A percentile compares a stretch with the other conserved stretches of the same genome.
These are phyloP conservation scores for Fusarium staphyleae DNA, from an alignment of 2,329 filamentous ascomycete genomes.

Conservation along the genomic window DNA sequence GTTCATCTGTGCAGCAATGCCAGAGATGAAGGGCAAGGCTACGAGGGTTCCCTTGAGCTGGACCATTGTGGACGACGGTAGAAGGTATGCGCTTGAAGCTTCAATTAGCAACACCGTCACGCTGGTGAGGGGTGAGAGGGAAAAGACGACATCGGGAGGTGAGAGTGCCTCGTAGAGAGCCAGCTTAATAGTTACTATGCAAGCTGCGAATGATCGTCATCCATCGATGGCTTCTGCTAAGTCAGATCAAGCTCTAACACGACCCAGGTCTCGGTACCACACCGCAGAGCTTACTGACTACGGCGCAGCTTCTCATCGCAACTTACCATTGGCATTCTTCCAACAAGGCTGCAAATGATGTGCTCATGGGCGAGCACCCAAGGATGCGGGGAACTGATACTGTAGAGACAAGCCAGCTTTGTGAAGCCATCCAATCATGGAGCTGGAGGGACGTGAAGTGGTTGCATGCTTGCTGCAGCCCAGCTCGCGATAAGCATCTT, in stretches of 20 bases:
- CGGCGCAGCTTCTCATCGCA: slow-evolving; percentile 22
- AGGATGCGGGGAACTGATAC: slow-evolving; percentile 29
- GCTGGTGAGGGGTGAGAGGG: slow-evolving; percentile 16
- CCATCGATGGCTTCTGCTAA: slow-evolving; percentile 14
- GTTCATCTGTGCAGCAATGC: slow-evolving; percentile 43
- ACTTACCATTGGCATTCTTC: slow-evolving; percentile 18
- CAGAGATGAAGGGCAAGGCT: slow-evolving; percentile 32
- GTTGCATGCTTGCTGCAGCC: slow-evolving; percentile 31
- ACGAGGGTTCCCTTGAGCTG: slow-evolving; percentile 16
- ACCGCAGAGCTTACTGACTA: background rate
- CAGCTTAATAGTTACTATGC: slow-evolving; percentile 22
- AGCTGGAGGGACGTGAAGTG: background rate
- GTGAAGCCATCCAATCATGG: slow-evolving; percentile 28
- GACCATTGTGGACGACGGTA: slow-evolving; percentile 29
- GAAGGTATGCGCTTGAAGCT: background rate
- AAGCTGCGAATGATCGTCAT: slow-evolving; percentile 29
- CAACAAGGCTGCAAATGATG: slow-evolving; percentile 29
- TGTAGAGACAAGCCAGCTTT: slow-evolving; percentile 14
- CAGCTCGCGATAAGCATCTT: slow-evolving; percentile 23
- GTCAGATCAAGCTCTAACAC: slow-evolving; percentile 24
- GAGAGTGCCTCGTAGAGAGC: slow-evolving; percentile 11
- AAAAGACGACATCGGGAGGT: slow-evolving; percentile 4
- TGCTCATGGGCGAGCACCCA: slow-evolving; percentile 10
- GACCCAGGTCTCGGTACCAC: slow-evolving; percentile 31
- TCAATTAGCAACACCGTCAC: slow-evolving; percentile 8